These are phyloP conservation scores for Crithidia mellificae DNA, from an alignment of 208 protist genomes.

Conservation along the genomic window DNA sequence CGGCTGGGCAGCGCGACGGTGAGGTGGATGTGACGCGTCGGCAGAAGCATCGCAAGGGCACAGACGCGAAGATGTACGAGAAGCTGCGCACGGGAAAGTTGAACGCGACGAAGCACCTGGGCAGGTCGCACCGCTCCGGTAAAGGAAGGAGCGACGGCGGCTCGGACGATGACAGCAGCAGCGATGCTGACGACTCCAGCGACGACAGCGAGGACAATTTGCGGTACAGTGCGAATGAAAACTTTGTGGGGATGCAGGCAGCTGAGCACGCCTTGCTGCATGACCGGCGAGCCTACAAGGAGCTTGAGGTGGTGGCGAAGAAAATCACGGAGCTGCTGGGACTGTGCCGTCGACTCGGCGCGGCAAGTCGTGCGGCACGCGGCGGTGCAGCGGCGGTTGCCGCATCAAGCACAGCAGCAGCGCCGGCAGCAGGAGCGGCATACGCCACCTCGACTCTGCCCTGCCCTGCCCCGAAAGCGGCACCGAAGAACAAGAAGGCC, in stretches of 20 bases:
- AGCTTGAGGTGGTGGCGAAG: conserved; percentile 65
- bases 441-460: conserved; percentile 18
- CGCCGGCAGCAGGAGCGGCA: not conserved
- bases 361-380: conserved; percentile 7
- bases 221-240: conserved; percentile 50
- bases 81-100: conserved; percentile 68
- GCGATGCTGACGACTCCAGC: conserved; percentile 13
- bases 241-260: conserved; percentile 79
- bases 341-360: conserved; percentile 48
- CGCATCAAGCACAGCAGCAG: too few species aligned
- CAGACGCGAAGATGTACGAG: conserved; percentile 70
- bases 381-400: too few species aligned
- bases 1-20: conserved; percentile 41
- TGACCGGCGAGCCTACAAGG: conserved; percentile 50
- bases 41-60: conserved; percentile 55
- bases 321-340: conserved; percentile 67
- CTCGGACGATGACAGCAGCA: too few species aligned
- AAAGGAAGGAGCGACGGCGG: not conserved
- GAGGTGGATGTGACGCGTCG: conserved; percentile 40
- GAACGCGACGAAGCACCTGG: conserved; percentile 20
- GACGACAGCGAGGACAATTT: conserved; percentile 24
- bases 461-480: conserved; percentile 14
- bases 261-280: conserved; percentile 55
- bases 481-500: conserved; percentile 18
- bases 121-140: not conserved